A percentile compares a stretch with the other conserved stretches of the same genome.
phyloP scores from a whole-genome alignment of 169 alveolate species.

The Eimeria sp. region DNA sequence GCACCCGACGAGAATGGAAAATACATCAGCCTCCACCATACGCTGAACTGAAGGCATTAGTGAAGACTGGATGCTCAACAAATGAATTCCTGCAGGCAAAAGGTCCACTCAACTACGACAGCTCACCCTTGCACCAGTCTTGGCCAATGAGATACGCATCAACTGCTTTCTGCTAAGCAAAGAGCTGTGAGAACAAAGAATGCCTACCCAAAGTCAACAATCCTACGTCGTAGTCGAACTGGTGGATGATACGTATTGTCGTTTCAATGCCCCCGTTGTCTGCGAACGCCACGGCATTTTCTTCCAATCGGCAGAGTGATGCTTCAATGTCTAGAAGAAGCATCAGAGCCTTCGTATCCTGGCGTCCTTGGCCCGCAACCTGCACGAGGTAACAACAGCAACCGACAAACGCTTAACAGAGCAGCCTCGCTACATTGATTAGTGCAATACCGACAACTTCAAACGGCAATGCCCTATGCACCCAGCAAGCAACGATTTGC shows the following conservation, averaged over 20 bases:
- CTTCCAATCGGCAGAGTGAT: conserved; percentile 91
- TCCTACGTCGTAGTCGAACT: conserved; percentile 92
- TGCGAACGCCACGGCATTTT: conserved; percentile 90
- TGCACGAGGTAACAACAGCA: background rate
- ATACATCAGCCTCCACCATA: conserved; percentile 92
- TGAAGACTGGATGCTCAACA: conserved; percentile 91
- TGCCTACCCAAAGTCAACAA: conserved; percentile 90
- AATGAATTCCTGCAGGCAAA: conserved; percentile 84
- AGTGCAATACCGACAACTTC: background rate
- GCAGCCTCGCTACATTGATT: background rate
- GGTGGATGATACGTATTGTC: conserved; percentile 89
- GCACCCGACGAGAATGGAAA: conserved; percentile 90
- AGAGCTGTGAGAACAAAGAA: background rate
- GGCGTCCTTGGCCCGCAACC: conserved; percentile 90
- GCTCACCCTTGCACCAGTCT: background rate
- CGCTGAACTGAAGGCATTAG: conserved; percentile 90
- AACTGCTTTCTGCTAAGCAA: background rate
- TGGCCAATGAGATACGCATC: background rate
- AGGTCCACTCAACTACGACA: background rate
- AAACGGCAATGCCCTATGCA: background rate
- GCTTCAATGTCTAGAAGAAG: conserved; percentile 92
- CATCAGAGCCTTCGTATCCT: conserved; percentile 90
- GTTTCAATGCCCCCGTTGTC: conserved; percentile 91
- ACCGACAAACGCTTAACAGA: background rate
- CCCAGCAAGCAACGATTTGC: conserved; percentile 16